Evolutionary conservation across 2,329 filamentous ascomycete genomes (phyloP).

Genomic region (Zymoseptoria pseudotritici): DNA sequence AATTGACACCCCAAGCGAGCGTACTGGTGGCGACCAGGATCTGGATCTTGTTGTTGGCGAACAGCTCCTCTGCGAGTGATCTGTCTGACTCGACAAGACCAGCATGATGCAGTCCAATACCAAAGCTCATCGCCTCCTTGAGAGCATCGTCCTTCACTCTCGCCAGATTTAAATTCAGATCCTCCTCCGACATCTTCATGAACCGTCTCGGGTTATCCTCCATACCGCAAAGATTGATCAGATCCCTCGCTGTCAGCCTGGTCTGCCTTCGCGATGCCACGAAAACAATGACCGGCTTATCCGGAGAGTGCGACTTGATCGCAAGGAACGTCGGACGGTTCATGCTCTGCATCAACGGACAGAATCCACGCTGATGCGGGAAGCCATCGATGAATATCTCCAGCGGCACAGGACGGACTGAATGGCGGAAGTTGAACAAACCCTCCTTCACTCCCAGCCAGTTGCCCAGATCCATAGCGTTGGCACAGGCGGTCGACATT

Average conservation of each 20-base stretch:
- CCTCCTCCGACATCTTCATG: constrained; percentile 88
- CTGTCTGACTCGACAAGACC: constrained; percentile 93
- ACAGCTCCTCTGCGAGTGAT: constrained; percentile 85
- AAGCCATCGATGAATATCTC: constrained; percentile 98
- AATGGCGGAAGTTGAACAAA: constrained; percentile 95
- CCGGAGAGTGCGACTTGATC: constrained; percentile 91
- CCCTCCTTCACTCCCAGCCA: constrained; percentile 96
- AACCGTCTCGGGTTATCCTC: constrained; percentile 95
- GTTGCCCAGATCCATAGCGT: constrained; percentile 86
- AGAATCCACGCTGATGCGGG: constrained; percentile 89
- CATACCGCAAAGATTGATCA: constrained; percentile 97
- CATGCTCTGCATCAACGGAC: constrained; percentile 98
- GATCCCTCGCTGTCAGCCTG: constrained; percentile 84
- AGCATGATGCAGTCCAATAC: constrained; percentile 93
- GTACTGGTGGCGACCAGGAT: constrained; percentile 94
- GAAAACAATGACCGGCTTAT: constrained; percentile 97
- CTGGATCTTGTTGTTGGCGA: constrained; percentile 96
- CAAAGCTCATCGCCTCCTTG: constrained; percentile 90
- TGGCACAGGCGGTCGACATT: constrained; percentile 99
- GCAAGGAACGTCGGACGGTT: constrained; percentile 94
- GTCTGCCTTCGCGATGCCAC: constrained; percentile 94
- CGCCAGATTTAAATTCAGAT: constrained; percentile 77
- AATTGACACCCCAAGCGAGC: constrained; percentile 94
- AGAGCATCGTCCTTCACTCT: constrained; percentile 89
- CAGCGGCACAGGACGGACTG: constrained; percentile 87